Conservation (phyloP, 208 protist species). For the Acanthamoeba castellanii region DNA sequence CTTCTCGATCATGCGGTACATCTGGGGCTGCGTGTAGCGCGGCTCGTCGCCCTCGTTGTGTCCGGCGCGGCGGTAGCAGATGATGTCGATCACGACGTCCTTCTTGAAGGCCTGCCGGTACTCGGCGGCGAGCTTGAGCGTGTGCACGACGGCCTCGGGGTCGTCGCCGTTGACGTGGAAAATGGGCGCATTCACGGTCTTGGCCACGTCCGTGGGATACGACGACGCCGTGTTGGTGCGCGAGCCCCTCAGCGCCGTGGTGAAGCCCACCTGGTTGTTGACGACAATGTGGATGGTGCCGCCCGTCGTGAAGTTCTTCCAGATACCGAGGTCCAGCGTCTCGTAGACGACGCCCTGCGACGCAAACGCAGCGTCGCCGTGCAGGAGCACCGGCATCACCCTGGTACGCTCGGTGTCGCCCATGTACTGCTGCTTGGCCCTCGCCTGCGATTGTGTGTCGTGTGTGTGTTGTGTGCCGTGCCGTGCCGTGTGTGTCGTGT, state of each 20-base stretch:
- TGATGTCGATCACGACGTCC: slow-evolving; percentile 97
- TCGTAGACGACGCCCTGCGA: slow-evolving; percentile 98
- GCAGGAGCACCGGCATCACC: slow-evolving; percentile 88
- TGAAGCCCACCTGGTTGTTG: slow-evolving; percentile 98
- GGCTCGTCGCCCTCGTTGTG: slow-evolving; percentile 99
- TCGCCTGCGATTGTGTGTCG: slow-evolving; percentile 58
- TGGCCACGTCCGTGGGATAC: slow-evolving; percentile 98
- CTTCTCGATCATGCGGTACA: slow-evolving; percentile 95
- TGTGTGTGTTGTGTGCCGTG: too few species aligned
- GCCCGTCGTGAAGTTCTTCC: slow-evolving; percentile 95
- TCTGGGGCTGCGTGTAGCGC: slow-evolving; percentile 97
- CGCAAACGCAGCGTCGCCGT: slow-evolving; percentile 99
- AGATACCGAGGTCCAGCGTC: slow-evolving; percentile 95
- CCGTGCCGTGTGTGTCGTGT: too few species aligned
- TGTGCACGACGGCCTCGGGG: slow-evolving; percentile 92
- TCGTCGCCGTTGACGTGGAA: slow-evolving; percentile 99
- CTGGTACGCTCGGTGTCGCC: slow-evolving; percentile 86
- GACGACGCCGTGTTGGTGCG: slow-evolving; percentile 93
- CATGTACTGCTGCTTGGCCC: slow-evolving; percentile 94
- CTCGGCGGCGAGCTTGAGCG: slow-evolving; percentile 92
- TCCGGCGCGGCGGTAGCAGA: slow-evolving; percentile 97
- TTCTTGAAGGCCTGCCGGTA: slow-evolving; percentile 95
- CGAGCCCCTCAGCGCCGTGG: slow-evolving; percentile 96
- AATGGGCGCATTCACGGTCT: slow-evolving; percentile 94
- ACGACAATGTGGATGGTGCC: slow-evolving; percentile 99